These are phyloP conservation scores for Entophlyctis helioformis DNA, from an alignment of 192 early-diverging fungal genomes.

Conservation along the genomic window DNA sequence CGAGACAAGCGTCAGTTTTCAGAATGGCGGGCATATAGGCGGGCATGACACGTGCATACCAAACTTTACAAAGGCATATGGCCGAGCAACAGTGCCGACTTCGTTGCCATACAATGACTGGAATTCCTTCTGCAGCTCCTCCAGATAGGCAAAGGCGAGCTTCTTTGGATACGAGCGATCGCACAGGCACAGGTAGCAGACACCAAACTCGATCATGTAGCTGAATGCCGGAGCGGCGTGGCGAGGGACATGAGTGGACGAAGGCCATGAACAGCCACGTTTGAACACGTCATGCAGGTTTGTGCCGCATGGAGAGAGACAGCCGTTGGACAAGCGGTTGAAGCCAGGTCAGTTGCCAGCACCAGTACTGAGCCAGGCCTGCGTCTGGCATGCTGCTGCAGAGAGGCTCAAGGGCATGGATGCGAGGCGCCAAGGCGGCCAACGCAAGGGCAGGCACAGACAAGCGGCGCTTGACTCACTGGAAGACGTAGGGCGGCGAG, in stretches of 20 bases:
- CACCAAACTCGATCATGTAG: slow-evolving; percentile 87
- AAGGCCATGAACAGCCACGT: too few relatives aligned
- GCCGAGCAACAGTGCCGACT: slow-evolving; percentile 72
- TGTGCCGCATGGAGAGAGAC: too few relatives aligned
- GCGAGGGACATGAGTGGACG: neutral
- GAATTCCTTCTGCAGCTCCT: slow-evolving; percentile 92
- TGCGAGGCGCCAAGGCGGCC: too few relatives aligned
- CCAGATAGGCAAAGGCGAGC: slow-evolving; percentile 89
- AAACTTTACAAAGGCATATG: slow-evolving; percentile 97
- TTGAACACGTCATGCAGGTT: too few relatives aligned
- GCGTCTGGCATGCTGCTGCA: too few relatives aligned
- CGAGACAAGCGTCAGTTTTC: neutral
- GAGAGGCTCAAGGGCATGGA: too few relatives aligned
- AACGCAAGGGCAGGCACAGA: too few relatives aligned
- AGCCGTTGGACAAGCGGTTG: too few relatives aligned
- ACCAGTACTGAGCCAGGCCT: too few relatives aligned
- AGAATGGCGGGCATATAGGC: too few relatives aligned
- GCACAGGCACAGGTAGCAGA: slow-evolving; percentile 91
- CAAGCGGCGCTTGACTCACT: slow-evolving; percentile 52
- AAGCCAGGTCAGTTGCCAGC: too few relatives aligned
- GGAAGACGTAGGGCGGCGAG: slow-evolving; percentile 76
- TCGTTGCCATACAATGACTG: slow-evolving; percentile 85
- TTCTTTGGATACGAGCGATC: slow-evolving; percentile 77
- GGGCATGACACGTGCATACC: too few relatives aligned
- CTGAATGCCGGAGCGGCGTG: slow-evolving; percentile 30